phyloP scores from a whole-genome alignment of 2,329 filamentous ascomycete genomes.

The Ceratocystis diversiconidia region DNA sequence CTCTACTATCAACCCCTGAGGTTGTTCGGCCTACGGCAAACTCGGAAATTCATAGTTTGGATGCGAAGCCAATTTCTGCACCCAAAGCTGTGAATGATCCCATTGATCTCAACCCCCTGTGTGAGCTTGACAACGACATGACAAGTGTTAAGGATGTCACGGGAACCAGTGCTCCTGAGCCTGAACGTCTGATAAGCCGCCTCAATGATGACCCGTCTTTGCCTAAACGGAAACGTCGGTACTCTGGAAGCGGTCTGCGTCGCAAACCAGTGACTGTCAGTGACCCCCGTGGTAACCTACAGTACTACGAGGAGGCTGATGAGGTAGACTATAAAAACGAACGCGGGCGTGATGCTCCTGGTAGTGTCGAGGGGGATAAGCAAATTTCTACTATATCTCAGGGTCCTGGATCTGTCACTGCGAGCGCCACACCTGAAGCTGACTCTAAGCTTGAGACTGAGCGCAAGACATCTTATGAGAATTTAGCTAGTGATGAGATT shows the following conservation, averaged over 20 bases:
- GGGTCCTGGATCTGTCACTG: not conserved
- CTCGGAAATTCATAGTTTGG: not conserved
- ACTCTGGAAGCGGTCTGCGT: conserved; percentile 74
- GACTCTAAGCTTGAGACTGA: conserved; percentile 7
- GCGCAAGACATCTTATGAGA: not conserved
- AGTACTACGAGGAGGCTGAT: conserved; percentile 81
- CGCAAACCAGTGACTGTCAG: conserved; percentile 58
- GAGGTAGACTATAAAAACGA: conserved; percentile 68
- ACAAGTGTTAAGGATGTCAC: conserved; percentile 40
- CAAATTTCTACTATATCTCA: conserved; percentile 8
- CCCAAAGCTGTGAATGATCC: not conserved
- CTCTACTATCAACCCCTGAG: conserved; percentile 11
- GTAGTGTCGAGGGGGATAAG: conserved; percentile 18
- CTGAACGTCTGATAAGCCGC: conserved; percentile 31
- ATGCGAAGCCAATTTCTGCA: not conserved
- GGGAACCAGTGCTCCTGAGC: conserved; percentile 51
- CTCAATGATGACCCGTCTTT: conserved; percentile 13
- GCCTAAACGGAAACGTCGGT: conserved; percentile 50
- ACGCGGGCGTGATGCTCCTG: conserved; percentile 31
- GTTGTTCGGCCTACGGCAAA: not conserved
- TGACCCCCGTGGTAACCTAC: conserved; percentile 58
- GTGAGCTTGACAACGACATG: conserved; percentile 9
- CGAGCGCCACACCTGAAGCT: not conserved
- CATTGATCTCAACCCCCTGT: not conserved
- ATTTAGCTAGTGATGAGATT: not conserved